These are phyloP conservation scores for Multifurca ochricompacta DNA, from an alignment of 768 basidiomycete species.

Conservation along the genomic window DNA sequence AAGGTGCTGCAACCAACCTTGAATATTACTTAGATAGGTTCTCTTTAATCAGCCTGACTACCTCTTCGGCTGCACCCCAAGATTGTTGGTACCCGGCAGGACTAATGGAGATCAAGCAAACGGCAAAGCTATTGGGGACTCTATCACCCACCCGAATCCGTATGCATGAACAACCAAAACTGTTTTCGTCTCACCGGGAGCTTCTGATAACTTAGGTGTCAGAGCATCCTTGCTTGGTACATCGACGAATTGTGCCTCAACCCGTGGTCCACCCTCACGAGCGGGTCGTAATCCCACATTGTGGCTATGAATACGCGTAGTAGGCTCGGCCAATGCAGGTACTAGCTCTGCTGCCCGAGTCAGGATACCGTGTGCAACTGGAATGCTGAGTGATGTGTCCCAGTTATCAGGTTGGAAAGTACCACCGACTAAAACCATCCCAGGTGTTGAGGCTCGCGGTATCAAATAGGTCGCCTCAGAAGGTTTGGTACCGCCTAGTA, in stretches of 20 bases:
- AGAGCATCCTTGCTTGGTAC: constrained; percentile 29
- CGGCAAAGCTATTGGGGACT: constrained; percentile 16
- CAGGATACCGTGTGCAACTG: constrained; percentile 38
- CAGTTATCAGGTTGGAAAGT: constrained; percentile 44
- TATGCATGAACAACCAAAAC: constrained; percentile 48
- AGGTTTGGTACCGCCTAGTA: neutral
- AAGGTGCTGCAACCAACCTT: neutral
- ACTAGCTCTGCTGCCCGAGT: constrained; percentile 35
- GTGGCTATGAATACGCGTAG: constrained; percentile 40
- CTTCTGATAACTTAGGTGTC: constrained; percentile 17
- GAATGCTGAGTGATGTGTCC: constrained; percentile 41
- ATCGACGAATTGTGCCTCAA: constrained; percentile 41
- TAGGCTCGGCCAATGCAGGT: constrained; percentile 29
- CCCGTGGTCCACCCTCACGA: constrained; percentile 46
- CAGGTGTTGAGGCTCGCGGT: constrained; percentile 43
- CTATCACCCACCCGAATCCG: constrained; percentile 43
- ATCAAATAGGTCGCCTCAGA: constrained; percentile 48
- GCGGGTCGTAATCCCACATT: constrained; percentile 55
- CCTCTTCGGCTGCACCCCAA: constrained; percentile 27
- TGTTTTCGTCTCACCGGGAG: constrained; percentile 21
- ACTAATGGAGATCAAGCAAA: constrained; percentile 11
- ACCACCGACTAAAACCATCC: constrained; percentile 49
- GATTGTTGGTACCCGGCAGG: constrained; percentile 27
- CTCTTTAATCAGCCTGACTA: constrained; percentile 17
- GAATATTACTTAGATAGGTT: constrained; percentile 6